Conservation (phyloP, 352 stramenopile species). For the Globisporangium paroecandrum region DNA sequence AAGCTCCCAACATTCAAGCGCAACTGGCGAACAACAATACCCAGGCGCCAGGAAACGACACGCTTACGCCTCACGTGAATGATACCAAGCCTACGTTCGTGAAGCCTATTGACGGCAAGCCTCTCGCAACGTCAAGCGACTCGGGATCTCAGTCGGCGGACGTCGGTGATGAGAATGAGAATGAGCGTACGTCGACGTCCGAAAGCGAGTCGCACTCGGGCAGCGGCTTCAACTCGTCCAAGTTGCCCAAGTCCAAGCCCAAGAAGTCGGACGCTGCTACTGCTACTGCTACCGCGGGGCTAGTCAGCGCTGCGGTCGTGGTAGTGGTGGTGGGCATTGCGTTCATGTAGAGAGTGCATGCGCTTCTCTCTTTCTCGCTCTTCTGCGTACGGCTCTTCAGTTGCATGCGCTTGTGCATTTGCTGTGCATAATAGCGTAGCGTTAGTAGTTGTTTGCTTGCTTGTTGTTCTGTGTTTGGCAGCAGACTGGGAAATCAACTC, state of each 20-base stretch:
- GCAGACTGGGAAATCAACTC: neutral
- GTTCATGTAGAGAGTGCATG: conserved; percentile 2
- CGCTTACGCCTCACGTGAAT: neutral
- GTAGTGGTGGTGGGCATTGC: neutral
- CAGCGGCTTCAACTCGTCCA: neutral
- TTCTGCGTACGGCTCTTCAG: neutral
- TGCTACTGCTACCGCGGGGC: neutral
- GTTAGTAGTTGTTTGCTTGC: neutral
- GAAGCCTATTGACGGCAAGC: neutral
- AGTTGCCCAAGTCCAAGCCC: neutral
- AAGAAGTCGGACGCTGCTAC: neutral
- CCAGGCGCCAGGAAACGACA: neutral
- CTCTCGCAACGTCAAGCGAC: neutral
- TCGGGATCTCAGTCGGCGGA: conserved; percentile 1
- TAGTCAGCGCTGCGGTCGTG: neutral
- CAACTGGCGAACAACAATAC: neutral
- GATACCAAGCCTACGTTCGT: neutral
- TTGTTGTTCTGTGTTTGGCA: neutral
- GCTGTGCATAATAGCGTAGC: neutral
- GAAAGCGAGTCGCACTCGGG: neutral
- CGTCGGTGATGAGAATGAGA: neutral
- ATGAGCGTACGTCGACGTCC: neutral
- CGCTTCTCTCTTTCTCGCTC: neutral
- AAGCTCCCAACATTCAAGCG: neutral
- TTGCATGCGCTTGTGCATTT: neutral